These are phyloP conservation scores for Aspergillus saccharolyticus DNA, from an alignment of 495 filamentous ascomycete species.

Conservation along the genomic window DNA sequence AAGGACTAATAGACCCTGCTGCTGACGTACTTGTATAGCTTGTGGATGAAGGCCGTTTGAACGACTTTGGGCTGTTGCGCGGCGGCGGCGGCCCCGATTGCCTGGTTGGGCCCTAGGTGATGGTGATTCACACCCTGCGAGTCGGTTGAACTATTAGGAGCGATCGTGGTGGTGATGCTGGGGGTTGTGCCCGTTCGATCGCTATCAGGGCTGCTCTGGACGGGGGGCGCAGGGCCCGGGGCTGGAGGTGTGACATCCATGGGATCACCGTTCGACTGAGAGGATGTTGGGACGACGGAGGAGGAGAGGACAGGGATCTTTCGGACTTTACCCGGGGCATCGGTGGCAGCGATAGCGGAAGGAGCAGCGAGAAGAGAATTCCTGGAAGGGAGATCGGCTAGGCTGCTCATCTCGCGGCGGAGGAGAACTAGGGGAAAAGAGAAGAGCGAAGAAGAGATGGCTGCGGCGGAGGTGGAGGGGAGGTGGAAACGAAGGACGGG, in stretches of 20 bases:
- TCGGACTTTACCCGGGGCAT: constrained; percentile 37
- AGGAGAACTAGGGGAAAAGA: constrained; percentile 14
- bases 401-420: constrained; percentile 40
- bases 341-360: constrained; percentile 18
- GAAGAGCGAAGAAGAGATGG: constrained; percentile 8
- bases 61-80: constrained; percentile 96
- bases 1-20: constrained; percentile 5
- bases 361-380: constrained; percentile 27
- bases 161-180: constrained; percentile 24
- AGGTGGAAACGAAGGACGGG: constrained; percentile 15
- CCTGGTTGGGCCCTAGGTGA: constrained; percentile 36
- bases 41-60: constrained; percentile 99
- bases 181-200: constrained; percentile 36
- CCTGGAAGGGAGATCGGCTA: constrained; percentile 42
- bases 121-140: constrained; percentile 29
- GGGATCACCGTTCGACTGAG: constrained; percentile 33
- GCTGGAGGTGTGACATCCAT: constrained; percentile 50
- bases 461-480: constrained; percentile 16
- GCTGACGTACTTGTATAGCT: constrained; percentile 85
- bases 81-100: constrained; percentile 66
- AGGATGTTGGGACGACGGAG: constrained; percentile 30
- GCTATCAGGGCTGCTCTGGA: constrained; percentile 44
- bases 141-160: constrained; percentile 42
- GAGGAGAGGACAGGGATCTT: constrained; percentile 45
- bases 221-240: constrained; percentile 31